phyloP scores from a whole-genome alignment of 2,329 filamentous ascomycete genomes.

The Talaromyces sp. region DNA sequence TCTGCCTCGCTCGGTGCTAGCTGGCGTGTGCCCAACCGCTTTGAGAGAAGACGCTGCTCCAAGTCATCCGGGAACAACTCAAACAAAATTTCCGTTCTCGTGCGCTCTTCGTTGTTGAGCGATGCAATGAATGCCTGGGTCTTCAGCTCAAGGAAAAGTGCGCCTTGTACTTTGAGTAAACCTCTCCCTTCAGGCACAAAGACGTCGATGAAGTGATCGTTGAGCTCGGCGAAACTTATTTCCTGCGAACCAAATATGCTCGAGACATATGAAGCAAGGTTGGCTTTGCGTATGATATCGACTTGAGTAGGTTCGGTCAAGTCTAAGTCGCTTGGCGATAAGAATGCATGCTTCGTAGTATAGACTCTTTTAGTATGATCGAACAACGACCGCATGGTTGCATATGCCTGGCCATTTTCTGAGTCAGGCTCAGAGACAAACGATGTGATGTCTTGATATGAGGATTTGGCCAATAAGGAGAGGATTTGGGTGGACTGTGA shows the following conservation, averaged over 20 bases:
- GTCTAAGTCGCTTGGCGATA: constrained; percentile 52
- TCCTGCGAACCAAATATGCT: constrained; percentile 62
- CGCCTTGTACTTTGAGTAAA: constrained; percentile 57
- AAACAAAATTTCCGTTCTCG: constrained; percentile 55
- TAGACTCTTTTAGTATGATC: constrained; percentile 62
- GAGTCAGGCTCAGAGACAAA: constrained; percentile 55
- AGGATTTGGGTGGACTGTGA: constrained; percentile 57
- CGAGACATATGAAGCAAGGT: constrained; percentile 62
- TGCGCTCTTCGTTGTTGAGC: constrained; percentile 54
- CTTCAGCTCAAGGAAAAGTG: constrained; percentile 61
- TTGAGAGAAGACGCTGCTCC: constrained; percentile 50
- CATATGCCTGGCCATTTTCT: constrained; percentile 59
- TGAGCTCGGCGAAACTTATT: constrained; percentile 61
- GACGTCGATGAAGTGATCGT: constrained; percentile 60
- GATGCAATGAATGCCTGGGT: constrained; percentile 64
- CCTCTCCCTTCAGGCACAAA: constrained; percentile 59
- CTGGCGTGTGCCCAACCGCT: constrained; percentile 53
- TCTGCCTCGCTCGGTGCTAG: constrained; percentile 58
- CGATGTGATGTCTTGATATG: constrained; percentile 54
- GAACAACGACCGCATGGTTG: constrained; percentile 59
- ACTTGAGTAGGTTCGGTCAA: constrained; percentile 52
- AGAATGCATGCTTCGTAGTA: constrained; percentile 53
- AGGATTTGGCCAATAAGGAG: constrained; percentile 54
- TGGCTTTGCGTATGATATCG: constrained; percentile 60
- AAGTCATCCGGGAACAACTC: constrained; percentile 59